A percentile compares a stretch with the other conserved stretches of the same genome.
Evolutionary conservation across 768 basidiomycete species (phyloP).

Genomic region (Cystobasidium tubakii): DNA sequence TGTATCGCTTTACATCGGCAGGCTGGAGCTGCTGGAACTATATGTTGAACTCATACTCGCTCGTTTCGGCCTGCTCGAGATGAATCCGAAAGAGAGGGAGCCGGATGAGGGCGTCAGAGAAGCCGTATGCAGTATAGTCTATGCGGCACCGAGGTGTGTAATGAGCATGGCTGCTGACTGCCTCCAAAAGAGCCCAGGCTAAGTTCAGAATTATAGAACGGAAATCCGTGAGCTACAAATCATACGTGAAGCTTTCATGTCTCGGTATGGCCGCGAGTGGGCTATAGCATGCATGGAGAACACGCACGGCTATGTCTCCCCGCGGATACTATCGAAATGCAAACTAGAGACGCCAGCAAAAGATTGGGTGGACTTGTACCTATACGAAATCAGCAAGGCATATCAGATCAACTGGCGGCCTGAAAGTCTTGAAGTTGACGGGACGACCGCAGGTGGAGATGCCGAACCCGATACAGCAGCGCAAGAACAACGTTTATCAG

Average conservation of each 20-base stretch:
- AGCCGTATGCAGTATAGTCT: constrained; percentile 78
- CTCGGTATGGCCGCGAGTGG: constrained; percentile 90
- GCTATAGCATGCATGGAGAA: constrained; percentile 81
- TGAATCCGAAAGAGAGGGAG: constrained; percentile 53
- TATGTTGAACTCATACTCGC: constrained; percentile 91
- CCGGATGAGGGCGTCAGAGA: constrained; percentile 82
- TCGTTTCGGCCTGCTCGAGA: constrained; percentile 80
- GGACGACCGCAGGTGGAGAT: not conserved
- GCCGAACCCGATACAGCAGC: constrained; percentile 20
- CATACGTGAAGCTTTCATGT: constrained; percentile 86
- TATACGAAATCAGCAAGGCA: constrained; percentile 38
- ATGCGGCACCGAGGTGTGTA: constrained; percentile 85
- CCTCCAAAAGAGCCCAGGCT: too few relatives aligned
- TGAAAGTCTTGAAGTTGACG: constrained; percentile 3
- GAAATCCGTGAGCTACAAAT: constrained; percentile 59
- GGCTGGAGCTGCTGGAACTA: constrained; percentile 79
- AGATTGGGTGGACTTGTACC: constrained; percentile 34
- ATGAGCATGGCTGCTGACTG: too few relatives aligned
- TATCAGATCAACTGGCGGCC: constrained; percentile 27
- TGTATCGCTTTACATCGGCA: too few relatives aligned
- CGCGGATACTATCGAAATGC: constrained; percentile 54
- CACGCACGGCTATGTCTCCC: constrained; percentile 68
- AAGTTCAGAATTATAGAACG: too few relatives aligned
- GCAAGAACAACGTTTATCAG: constrained; percentile 1
- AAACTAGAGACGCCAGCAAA: constrained; percentile 21